These are phyloP conservation scores for Epichloe glyceriae DNA, from an alignment of 2,329 filamentous ascomycete genomes.

Conservation along the genomic window DNA sequence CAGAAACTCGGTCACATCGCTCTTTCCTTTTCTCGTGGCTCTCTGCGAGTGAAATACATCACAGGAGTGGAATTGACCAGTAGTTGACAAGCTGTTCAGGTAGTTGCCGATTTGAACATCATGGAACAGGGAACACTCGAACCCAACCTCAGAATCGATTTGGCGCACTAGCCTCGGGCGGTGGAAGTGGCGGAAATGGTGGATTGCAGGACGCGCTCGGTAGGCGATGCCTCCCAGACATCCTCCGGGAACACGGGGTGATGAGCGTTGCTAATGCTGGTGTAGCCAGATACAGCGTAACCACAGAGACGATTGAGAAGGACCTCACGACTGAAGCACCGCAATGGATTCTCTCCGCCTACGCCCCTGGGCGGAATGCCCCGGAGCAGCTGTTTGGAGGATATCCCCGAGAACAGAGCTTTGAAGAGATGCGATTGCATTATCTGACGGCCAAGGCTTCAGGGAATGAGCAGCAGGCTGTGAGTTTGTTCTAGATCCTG, in stretches of 20 bases:
- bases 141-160: constrained; percentile 42
- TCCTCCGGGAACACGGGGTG: neutral
- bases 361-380: constrained; percentile 63
- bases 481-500: constrained; percentile 18
- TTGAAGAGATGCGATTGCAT: constrained; percentile 73
- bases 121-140: constrained; percentile 21
- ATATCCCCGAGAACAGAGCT: constrained; percentile 65
- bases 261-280: constrained; percentile 2
- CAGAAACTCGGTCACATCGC: neutral
- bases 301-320: constrained; percentile 43
- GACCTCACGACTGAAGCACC: constrained; percentile 63
- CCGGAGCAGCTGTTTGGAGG: constrained; percentile 79
- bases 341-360: constrained; percentile 76
- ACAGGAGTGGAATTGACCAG: neutral
- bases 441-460: constrained; percentile 47
- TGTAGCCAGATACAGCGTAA: constrained; percentile 36
- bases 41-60: neutral
- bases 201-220: constrained; percentile 12
- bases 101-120: constrained; percentile 42
- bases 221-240: constrained; percentile 6
- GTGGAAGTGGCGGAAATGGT: constrained; percentile 16
- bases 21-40: neutral
- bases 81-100: constrained; percentile 20
- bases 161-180: constrained; percentile 27
- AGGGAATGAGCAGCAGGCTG: constrained; percentile 45